Evolutionary conservation across 306 rosid species (phyloP).

Genomic region (Trifolium dubium): DNA sequence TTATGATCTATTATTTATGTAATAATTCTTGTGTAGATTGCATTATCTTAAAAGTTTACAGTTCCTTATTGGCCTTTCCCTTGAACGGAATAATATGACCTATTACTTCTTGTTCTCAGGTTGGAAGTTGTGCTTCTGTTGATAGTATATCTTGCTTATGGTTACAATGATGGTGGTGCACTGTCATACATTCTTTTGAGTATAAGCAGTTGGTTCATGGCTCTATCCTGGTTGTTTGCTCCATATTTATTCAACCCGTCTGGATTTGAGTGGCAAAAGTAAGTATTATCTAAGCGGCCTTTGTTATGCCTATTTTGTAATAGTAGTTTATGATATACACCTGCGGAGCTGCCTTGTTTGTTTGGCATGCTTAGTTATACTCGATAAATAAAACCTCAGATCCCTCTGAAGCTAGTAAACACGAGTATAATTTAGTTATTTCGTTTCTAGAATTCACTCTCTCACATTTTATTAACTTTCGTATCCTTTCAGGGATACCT

Average conservation of each 20-base stretch:
- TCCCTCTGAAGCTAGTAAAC: constrained; percentile 8
- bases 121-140: constrained; percentile 87
- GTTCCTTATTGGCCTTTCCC: constrained; percentile 9
- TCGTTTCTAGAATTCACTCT: not conserved
- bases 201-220: constrained; percentile 98
- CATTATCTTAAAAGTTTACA: constrained; percentile 7
- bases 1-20: not conserved
- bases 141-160: constrained; percentile 84
- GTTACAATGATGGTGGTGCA: constrained; percentile 67
- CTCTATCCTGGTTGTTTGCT: constrained; percentile 97
- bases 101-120: constrained; percentile 54
- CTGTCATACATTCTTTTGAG: constrained; percentile 80
- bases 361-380: not conserved
- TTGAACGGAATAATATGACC: constrained; percentile 24
- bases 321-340: not conserved
- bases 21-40: constrained; percentile 16
- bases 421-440: not conserved
- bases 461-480: not conserved
- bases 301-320: not conserved
- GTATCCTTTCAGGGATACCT: constrained; percentile 1
- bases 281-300: constrained; percentile 42
- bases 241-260: constrained; percentile 96
- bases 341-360: not conserved
- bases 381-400: not conserved
- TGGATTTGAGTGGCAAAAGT: constrained; percentile 99